Evolutionary conservation across 495 filamentous ascomycete genomes (phyloP).

Genomic region (Xylaria intraflava): DNA sequence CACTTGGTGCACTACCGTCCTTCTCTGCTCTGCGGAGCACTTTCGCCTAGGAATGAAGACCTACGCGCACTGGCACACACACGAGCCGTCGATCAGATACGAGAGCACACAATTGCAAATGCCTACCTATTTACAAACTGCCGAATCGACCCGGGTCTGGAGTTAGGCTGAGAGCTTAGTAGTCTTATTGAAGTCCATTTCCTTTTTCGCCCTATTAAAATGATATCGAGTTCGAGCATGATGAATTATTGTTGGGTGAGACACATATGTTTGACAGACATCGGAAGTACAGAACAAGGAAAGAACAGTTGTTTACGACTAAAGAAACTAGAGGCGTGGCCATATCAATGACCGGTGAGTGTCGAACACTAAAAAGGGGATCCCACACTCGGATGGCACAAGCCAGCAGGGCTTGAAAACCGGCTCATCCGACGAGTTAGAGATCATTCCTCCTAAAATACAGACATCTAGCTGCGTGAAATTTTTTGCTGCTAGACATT

Average conservation of each 20-base stretch:
- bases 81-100: too few relatives aligned
- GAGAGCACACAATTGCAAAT: too few relatives aligned
- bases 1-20: too few relatives aligned
- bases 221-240: conserved; percentile 6
- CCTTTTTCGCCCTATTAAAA: background rate
- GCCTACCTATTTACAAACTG: too few relatives aligned
- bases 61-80: too few relatives aligned
- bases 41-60: too few relatives aligned
- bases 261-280: conserved; percentile 21
- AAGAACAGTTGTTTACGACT: conserved; percentile 25
- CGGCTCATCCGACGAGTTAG: conserved; percentile 18
- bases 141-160: too few relatives aligned
- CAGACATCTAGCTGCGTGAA: conserved; percentile 28
- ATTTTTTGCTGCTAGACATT: conserved; percentile 20
- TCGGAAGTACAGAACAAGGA: conserved; percentile 25
- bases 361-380: conserved; percentile 17
- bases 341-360: conserved; percentile 18
- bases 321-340: conserved; percentile 29
- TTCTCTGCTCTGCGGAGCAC: too few relatives aligned
- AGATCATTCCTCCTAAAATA: conserved; percentile 30
- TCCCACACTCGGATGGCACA: conserved; percentile 17
- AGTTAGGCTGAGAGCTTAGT: background rate
- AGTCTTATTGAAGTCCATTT: background rate
- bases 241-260: conserved; percentile 25
- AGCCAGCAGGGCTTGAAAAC: conserved; percentile 20